Conservation (phyloP, 768 basidiomycete genomes). For the Serendipita vermifera region DNA sequence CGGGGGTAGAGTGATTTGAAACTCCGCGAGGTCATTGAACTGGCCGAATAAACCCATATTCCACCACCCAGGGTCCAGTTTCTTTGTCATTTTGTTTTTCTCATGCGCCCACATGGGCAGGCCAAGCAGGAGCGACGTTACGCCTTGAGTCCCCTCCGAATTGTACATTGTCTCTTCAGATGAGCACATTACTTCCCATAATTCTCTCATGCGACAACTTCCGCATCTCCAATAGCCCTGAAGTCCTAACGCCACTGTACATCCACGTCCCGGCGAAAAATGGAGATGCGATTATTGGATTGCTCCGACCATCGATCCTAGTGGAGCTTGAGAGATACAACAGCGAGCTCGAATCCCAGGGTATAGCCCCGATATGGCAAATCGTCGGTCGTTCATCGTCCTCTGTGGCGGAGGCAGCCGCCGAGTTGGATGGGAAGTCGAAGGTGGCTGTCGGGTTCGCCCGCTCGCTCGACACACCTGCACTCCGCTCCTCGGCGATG, state of each 20-base stretch:
- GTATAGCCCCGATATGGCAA: slow-evolving; percentile 30
- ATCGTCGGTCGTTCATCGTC: slow-evolving; percentile 24
- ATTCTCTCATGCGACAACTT: slow-evolving; percentile 64
- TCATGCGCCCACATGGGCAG: no score
- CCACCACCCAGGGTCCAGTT: no score
- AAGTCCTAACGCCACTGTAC: slow-evolving; percentile 21
- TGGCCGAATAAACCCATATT: no score
- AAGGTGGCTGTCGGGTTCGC: slow-evolving; percentile 35
- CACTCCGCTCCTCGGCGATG: slow-evolving; percentile 48
- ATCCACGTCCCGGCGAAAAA: slow-evolving; percentile 44
- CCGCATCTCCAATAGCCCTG: slow-evolving; percentile 26
- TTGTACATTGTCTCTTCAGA: not conserved
- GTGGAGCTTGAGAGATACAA: slow-evolving; percentile 21
- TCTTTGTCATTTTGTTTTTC: no score
- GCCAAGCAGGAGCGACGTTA: no score
- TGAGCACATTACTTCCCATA: slow-evolving; percentile 38
- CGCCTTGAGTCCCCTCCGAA: no score
- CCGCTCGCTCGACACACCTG: slow-evolving; percentile 38
- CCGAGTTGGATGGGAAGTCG: slow-evolving; percentile 6
- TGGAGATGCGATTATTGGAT: slow-evolving; percentile 39
- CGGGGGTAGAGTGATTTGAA: no score
- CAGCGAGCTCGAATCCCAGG: slow-evolving; percentile 38
- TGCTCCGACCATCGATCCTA: slow-evolving; percentile 25
- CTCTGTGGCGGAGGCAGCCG: slow-evolving; percentile 17
- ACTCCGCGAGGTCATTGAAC: no score